Conservation (phyloP, 1,284 basidiomycete species). For the Spongiforma sp. region DNA sequence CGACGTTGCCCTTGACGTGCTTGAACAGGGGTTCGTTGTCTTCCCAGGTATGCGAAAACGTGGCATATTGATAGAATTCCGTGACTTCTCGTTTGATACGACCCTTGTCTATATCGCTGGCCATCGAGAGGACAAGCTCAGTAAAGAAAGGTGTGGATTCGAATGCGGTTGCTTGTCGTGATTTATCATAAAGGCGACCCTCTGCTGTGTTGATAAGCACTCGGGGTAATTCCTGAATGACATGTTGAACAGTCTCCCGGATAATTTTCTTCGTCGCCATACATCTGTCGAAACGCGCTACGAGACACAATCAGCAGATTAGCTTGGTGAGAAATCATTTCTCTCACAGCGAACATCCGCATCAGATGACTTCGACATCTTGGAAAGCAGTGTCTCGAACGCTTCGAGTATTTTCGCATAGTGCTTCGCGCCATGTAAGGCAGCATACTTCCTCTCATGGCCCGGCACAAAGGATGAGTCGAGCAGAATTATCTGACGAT, state of each 20-base stretch:
- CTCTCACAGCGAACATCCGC: not conserved
- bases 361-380: not conserved
- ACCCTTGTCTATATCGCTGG: not conserved
- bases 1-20: not conserved
- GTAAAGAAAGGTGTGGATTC: not conserved
- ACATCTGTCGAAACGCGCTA: not conserved
- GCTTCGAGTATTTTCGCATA: not conserved
- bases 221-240: not conserved
- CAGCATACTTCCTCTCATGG: not conserved
- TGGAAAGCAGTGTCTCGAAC: not conserved
- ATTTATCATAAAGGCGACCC: not conserved
- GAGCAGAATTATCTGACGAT: not conserved
- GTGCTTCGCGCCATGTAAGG: not conserved
- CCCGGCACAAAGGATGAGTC: not conserved
- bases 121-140: not conserved
- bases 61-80: slow-evolving; percentile 4
- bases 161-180: not conserved
- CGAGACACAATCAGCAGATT: not conserved
- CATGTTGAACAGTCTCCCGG: not conserved
- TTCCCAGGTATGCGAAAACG: slow-evolving; percentile 18
- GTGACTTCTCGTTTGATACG: not conserved
- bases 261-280: not conserved
- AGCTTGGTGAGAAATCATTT: not conserved
- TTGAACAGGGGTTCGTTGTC: slow-evolving; percentile 8
- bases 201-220: not conserved